Evolutionary conservation across 2,329 filamentous ascomycete genomes (phyloP).

Genomic region (Sporothrix pallida): DNA sequence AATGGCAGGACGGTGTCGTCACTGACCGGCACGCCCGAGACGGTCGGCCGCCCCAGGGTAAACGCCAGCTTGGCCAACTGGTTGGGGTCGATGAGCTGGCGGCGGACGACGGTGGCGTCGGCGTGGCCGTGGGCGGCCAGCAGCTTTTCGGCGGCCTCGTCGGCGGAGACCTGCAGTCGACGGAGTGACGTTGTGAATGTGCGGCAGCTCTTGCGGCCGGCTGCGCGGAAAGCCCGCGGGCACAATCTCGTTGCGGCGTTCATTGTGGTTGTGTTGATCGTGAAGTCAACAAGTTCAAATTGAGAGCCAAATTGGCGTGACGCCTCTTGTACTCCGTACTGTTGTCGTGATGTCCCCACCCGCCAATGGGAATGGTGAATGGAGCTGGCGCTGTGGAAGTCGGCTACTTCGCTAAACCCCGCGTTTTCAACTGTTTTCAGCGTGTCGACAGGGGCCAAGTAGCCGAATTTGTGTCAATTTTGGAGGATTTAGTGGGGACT

Average conservation of each 20-base stretch:
- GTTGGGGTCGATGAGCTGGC: slow-evolving; percentile 64
- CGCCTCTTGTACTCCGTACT: neutral
- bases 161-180: neutral
- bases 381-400: neutral
- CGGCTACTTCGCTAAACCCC: slow-evolving; percentile 19
- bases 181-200: neutral
- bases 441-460: neutral
- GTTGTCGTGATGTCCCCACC: neutral
- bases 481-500: too few species aligned
- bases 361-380: neutral
- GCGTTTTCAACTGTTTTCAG: neutral
- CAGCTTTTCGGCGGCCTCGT: neutral
- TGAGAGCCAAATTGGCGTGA: too few species aligned
- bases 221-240: neutral
- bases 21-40: slow-evolving; percentile 47
- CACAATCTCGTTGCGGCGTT: neutral
- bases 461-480: neutral
- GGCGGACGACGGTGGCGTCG: neutral
- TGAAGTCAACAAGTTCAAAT: neutral
- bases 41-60: slow-evolving; percentile 58
- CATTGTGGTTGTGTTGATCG: neutral
- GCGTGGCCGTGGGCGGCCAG: slow-evolving; percentile 4
- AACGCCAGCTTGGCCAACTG: slow-evolving; percentile 67
- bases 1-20: slow-evolving; percentile 42
- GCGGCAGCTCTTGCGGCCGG: neutral